Conservation (phyloP, 2,329 filamentous ascomycete genomes). For the Aspergillus sp. region DNA sequence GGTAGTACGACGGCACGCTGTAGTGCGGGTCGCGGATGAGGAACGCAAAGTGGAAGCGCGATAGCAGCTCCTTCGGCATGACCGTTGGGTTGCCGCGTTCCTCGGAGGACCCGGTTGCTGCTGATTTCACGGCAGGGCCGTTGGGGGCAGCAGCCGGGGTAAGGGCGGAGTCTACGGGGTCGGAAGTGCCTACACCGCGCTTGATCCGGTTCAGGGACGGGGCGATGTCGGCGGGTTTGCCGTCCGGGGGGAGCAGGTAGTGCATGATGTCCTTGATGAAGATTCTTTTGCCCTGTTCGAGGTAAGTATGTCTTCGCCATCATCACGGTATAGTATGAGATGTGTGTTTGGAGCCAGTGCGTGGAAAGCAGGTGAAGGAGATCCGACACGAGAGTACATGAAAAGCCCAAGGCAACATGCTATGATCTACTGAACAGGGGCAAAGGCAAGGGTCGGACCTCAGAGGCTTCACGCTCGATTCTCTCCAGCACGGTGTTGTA, state of each 20-base stretch:
- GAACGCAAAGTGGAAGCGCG: slow-evolving; percentile 90
- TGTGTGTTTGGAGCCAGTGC: neutral
- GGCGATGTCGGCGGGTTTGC: slow-evolving; percentile 67
- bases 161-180: slow-evolving; percentile 16
- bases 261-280: slow-evolving; percentile 99
- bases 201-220: slow-evolving; percentile 67
- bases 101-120: slow-evolving; percentile 14
- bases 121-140: slow-evolving; percentile 15
- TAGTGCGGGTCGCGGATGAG: slow-evolving; percentile 93
- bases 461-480: slow-evolving; percentile 68
- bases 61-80: slow-evolving; percentile 70
- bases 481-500: slow-evolving; percentile 68
- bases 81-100: slow-evolving; percentile 75
- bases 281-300: slow-evolving; percentile 74
- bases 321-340: neutral
- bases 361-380: slow-evolving; percentile 3
- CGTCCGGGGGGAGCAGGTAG: slow-evolving; percentile 78
- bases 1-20: slow-evolving; percentile 90
- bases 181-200: slow-evolving; percentile 58
- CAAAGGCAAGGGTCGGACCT: slow-evolving; percentile 58
- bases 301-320: slow-evolving; percentile 38
- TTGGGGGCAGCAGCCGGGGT: slow-evolving; percentile 17
- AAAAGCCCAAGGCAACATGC: no score
- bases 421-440: neutral
- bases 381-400: slow-evolving; percentile 10